Percentiles rank a stretch among this genome's conserved stretches.
These are phyloP conservation scores for Dicorynia guianensis DNA, from an alignment of 306 rosid genomes.

Conservation along the genomic window DNA sequence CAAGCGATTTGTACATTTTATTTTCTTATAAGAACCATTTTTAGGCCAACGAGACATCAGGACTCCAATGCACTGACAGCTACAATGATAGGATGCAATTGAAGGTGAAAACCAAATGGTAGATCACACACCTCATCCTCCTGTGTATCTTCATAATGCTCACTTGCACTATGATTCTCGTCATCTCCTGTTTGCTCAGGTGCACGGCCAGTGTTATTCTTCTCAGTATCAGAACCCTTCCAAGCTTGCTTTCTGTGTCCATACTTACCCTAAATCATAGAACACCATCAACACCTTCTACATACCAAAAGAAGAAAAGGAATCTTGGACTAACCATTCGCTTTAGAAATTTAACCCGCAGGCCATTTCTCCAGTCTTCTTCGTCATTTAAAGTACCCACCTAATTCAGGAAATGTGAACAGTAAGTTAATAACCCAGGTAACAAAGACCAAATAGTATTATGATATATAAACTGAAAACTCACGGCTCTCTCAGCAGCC, in stretches of 20 bases:
- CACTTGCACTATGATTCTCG: constrained; percentile 65
- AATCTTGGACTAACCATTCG: constrained; percentile 56
- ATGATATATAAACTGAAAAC: constrained; percentile 45
- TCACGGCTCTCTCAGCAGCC: constrained; percentile 95
- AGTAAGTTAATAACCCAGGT: constrained; percentile 28
- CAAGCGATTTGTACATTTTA: too few relatives aligned
- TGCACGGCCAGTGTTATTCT: constrained; percentile 52
- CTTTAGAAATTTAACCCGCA: constrained; percentile 90
- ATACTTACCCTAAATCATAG: constrained; percentile 64
- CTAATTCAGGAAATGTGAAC: constrained; percentile 46
- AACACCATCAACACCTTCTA: constrained; percentile 33
- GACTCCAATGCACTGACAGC: too few relatives aligned
- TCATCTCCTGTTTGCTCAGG: constrained; percentile 67
- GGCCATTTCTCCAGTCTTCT: constrained; percentile 94
- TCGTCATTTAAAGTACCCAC: constrained; percentile 78
- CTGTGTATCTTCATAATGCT: constrained; percentile 65
- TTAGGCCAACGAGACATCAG: too few relatives aligned
- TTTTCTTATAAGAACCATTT: too few relatives aligned
- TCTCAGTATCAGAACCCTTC: constrained; percentile 74
- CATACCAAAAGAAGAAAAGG: constrained; percentile 14
- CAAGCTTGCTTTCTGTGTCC: constrained; percentile 74
- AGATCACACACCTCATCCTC: constrained; percentile 72
- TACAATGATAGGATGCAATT: too few relatives aligned
- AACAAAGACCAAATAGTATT: constrained; percentile 23
- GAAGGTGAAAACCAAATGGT: background rate